Evolutionary conservation across 2,329 filamentous ascomycete genomes (phyloP), one percentile per base, ranked within the genome.

Genomic region (Trematosphaeria pertusa): DNA sequence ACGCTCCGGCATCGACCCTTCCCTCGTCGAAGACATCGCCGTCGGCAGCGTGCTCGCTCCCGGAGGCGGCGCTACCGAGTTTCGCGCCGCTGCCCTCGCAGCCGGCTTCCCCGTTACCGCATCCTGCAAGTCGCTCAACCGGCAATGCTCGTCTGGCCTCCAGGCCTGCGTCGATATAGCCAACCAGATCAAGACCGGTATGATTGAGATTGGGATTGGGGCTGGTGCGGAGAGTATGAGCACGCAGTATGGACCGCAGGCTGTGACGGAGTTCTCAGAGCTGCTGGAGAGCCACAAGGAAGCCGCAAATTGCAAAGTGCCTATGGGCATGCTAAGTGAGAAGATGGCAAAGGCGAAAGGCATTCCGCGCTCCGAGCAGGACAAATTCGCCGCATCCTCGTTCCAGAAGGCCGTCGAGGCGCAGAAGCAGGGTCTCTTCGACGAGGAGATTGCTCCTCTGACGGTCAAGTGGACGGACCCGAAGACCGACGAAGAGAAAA

Each of bases 201-300:
- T 96, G 88, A 97, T 97, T 67, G 93, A 97, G 59, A 77, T 97
- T 54, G 94, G 94, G 62, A 85, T 97, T 61, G 94, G 93, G 59
- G 92, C 92, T 15, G 94, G 94, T 67, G 91, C 96, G 18, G 94
- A 99, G 84, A 94, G 89, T 80, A 99, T 99, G 94, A 89, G 85
- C 67, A 81, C 81, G 47, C 89, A 97, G 69, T 97, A 97, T 72
- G 94, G 93, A 24, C 92, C 93, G 18, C 81, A 79, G 34, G 94
- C 94, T 52, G 93, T 97, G 12, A 84, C 87, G 52, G 94, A 97
- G 75, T 97, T 97, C 82, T 94, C 89, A 21, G 90, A 96, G 38
- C 82, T 90, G 42, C 85, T 97, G 55, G 89, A 97, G 69, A 83
- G 79, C 63, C 83, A 93, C 79, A 81, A 85, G 56, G 87, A 94